Evolutionary conservation across 371 early-diverging fungal species (phyloP), one percentile per base, ranked within the genome.

Genomic region (Rhizomucor pusillus): DNA sequence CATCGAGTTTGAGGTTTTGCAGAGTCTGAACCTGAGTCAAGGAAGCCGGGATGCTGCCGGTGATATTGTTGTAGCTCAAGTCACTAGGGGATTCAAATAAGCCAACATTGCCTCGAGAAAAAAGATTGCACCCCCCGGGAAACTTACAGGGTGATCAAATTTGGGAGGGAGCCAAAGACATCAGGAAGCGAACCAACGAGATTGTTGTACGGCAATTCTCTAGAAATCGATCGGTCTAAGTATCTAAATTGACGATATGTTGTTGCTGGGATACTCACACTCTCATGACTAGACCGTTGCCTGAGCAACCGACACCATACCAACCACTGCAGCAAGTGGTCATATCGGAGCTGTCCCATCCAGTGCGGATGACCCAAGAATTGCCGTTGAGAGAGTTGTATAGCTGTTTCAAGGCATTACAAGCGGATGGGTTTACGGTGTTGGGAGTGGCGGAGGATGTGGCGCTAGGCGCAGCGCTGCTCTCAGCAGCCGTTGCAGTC

Each of bases 61-160:
- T 60, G 7, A 83, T 66, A 7, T 75, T 64, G 46, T 83, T 83
- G 47, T 70, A 60, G 43, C 79, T 75, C 47, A 83, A 52, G 45
- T 80, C 76, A 23, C 78, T 73, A 62, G 18, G 50, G 18, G 2
- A 45, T 18, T 36, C 54, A 53, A 57, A 41, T 16, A 49, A 35
- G 9, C 18, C 10, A 33, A 12, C 25, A 4, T 25, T 19, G 24
- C 18, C 9, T 5, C 33, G n/a, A 48, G n/a, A 3, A 48, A 48
- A 14, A 29, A 48, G 34, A 24, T 18, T 19, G 18, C 0, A 18
- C 16, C 24, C 7, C 9, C 4, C 3, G 22, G 37, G 18, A 40
- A 29, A 29, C 65, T 59, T 75, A 75, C 75, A 82, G 65, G 16
- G 58, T 69, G 45, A 69, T 64, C 43, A 82, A 55, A 43, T 69